Evolutionary conservation across 225 moss, liverwort and hornwort genomes (phyloP), one percentile per base, ranked within the genome.

Genomic region (Climacium dendroides): DNA sequence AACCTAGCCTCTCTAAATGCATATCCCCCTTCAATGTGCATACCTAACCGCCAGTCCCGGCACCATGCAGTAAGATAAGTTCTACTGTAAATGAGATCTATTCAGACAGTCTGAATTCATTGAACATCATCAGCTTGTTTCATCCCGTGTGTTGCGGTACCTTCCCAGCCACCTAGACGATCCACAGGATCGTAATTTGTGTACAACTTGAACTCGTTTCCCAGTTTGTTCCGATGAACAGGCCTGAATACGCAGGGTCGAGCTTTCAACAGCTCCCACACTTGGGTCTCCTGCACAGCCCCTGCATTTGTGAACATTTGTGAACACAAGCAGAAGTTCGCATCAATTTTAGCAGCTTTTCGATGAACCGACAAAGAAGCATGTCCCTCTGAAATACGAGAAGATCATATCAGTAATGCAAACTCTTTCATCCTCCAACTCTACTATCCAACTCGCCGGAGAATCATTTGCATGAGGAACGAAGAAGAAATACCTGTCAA

Each of bases 181-280:
- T 71, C 82, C 61, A 86, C 83, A 74, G 96, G 98, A 84, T 98
- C 89, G 78, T 98, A 98, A 83, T 89, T 98, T 66, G 95, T 96
- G 64, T 93, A 97, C 48, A 98, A 82, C 92, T 94, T 89, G 80
- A 98, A 98, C 85, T 97, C 96, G 83, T 98, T 98, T 77, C 98
- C 97, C 26, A 98, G 86, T 90, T 98, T 98, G 91, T 96, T 96
- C 23, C 89, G 88, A 85, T 98, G 98, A 50, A 88, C 91, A 63
- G 96, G 98, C 77, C 93, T 92, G 47, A 96, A 98, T 35, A 89
- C 87, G 85, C 97, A 98, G 16, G 97, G 97, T 54, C 87, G 90
- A 28, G 93, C 95, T 85, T 92, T 92, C 85, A 97, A 73, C 35
- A 95, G 84, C 73, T 92, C 91, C 85, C 86, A 86, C 57, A 95